Conservation (phyloP, 768 basidiomycete species). For the Termitomyces titanicus region DNA sequence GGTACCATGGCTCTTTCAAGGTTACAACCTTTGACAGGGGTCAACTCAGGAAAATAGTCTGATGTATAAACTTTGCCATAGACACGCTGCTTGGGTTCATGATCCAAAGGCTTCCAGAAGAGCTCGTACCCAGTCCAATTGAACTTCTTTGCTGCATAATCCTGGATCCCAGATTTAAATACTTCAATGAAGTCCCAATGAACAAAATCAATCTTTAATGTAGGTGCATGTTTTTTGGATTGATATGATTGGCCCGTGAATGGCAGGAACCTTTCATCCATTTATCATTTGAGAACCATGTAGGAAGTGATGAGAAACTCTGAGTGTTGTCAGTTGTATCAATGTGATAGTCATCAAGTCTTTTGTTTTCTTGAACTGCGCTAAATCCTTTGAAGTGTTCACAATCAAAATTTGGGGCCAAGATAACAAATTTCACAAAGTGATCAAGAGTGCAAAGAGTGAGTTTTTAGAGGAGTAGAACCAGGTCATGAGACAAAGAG, state of each 20-base stretch:
- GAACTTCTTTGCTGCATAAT: neutral
- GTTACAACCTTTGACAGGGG: neutral
- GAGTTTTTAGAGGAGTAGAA: neutral
- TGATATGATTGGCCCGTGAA: neutral
- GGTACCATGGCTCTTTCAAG: neutral
- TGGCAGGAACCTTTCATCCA: neutral
- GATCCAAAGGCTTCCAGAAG: neutral
- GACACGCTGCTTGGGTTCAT: neutral
- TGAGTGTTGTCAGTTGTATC: no score
- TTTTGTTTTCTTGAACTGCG: no score
- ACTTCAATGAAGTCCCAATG: neutral
- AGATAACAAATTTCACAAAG: neutral
- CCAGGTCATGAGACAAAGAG: neutral
- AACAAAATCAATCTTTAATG: neutral
- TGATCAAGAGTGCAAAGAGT: neutral
- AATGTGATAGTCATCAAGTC: neutral
- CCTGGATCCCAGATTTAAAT: neutral
- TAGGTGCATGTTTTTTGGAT: neutral
- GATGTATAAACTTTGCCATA: slow-evolving; percentile 1
- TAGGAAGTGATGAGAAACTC: no score
- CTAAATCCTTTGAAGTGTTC: no score
- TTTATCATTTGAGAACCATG: neutral
- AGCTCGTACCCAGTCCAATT: neutral
- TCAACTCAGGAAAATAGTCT: neutral
- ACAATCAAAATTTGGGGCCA: neutral